phyloP scores from a whole-genome alignment of 768 basidiomycete species.

The Amanita rubescens region DNA sequence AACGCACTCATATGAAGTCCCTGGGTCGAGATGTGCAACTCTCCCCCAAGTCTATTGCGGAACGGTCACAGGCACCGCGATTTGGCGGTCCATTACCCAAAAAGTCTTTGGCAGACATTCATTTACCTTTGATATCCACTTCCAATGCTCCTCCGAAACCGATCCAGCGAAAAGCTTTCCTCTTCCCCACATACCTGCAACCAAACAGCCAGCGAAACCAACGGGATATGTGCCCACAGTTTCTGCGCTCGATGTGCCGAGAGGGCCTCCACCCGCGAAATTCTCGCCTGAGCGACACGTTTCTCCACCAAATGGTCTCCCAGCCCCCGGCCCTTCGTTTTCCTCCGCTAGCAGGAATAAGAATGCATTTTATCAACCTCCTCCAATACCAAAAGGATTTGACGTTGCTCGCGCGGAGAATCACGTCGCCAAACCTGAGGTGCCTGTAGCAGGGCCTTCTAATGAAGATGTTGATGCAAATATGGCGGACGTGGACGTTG shows the following conservation, averaged over 20 bases:
- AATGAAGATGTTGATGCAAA: slow-evolving; percentile 15
- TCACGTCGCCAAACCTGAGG: slow-evolving; percentile 4
- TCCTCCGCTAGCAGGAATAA: slow-evolving; percentile 43
- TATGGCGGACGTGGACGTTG: slow-evolving; percentile 14
- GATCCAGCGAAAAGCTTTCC: slow-evolving; percentile 25
- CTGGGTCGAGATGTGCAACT: slow-evolving; percentile 19
- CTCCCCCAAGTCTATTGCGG: slow-evolving; percentile 17
- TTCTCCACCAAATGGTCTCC: slow-evolving; percentile 12
- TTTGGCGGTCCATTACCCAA: slow-evolving; percentile 26
- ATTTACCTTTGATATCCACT: slow-evolving; percentile 18
- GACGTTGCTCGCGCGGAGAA: slow-evolving; percentile 11
- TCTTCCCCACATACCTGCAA: neutral
- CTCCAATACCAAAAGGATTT: slow-evolving; percentile 24
- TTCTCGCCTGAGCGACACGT: slow-evolving; percentile 21
- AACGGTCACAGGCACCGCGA: slow-evolving; percentile 26
- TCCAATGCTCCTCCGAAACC: slow-evolving; percentile 7
- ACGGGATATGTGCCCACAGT: neutral
- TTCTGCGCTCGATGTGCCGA: slow-evolving; percentile 15
- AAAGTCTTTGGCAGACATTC: slow-evolving; percentile 13
- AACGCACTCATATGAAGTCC: slow-evolving; percentile 18
- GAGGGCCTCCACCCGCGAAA: slow-evolving; percentile 22
- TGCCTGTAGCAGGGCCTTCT: neutral
- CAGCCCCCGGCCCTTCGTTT: slow-evolving; percentile 26
- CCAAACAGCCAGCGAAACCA: neutral
- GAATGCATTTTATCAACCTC: slow-evolving; percentile 65